Conservation (phyloP, 2,329 filamentous ascomycete species). For the Chaetoscypha palmicola region DNA sequence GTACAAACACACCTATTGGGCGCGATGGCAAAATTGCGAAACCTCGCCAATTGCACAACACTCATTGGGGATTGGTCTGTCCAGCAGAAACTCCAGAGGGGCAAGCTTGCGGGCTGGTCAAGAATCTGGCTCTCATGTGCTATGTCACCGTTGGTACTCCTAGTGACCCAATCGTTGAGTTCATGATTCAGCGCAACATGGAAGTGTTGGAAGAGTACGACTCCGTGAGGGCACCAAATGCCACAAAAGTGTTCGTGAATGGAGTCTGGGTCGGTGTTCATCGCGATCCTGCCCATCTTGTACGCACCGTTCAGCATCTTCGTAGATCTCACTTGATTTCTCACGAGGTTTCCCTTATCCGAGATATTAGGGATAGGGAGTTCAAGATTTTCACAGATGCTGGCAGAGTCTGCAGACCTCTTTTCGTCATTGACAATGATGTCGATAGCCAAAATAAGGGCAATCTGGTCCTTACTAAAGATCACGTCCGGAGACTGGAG, state of each 20-base stretch:
- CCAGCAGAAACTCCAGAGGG: constrained; percentile 97
- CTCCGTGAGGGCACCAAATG: constrained; percentile 74
- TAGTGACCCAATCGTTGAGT: constrained; percentile 83
- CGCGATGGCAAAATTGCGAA: constrained; percentile 98
- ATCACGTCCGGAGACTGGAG: constrained; percentile 72
- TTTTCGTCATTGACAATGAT: constrained; percentile 91
- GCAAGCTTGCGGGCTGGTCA: constrained; percentile 95
- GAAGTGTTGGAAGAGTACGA: constrained; percentile 95
- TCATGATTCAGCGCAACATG: constrained; percentile 94
- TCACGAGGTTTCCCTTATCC: constrained; percentile 87
- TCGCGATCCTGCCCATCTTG: constrained; percentile 78
- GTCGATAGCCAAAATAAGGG: constrained; percentile 66
- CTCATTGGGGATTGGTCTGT: constrained; percentile 96
- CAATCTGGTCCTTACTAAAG: constrained; percentile 73
- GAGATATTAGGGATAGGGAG: constrained; percentile 93
- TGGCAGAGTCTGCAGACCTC: constrained; percentile 84
- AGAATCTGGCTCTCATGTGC: constrained; percentile 96
- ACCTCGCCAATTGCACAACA: constrained; percentile 95
- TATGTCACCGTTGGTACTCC: constrained; percentile 95
- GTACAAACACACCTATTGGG: constrained; percentile 96
- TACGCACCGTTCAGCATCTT: constrained; percentile 68
- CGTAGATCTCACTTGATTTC: constrained; percentile 78
- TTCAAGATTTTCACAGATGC: constrained; percentile 99
- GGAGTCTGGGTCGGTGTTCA: constrained; percentile 97
- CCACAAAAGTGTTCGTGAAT: constrained; percentile 97